A percentile compares a stretch with the other conserved stretches of the same genome.
Evolutionary conservation across 2,329 filamentous ascomycete species (phyloP).

Genomic region (Curvularia lunata): DNA sequence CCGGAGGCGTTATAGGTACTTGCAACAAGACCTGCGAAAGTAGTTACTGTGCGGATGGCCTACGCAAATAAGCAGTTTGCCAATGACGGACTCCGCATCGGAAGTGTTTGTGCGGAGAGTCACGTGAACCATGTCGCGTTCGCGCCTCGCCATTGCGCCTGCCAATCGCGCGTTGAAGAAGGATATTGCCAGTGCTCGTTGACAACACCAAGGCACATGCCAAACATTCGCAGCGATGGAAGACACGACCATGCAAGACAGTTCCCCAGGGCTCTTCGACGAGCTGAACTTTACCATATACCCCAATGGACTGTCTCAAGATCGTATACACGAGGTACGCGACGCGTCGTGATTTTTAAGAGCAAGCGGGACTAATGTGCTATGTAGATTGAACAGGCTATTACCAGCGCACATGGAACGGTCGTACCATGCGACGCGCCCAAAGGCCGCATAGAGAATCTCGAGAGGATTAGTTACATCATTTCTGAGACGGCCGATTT

Average conservation of each 20-base stretch:
- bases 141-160: conserved; percentile 9
- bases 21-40: neutral
- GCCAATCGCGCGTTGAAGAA: conserved; percentile 12
- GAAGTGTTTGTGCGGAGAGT: conserved; percentile 17
- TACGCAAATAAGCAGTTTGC: neutral
- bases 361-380: conserved; percentile 25
- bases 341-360: conserved; percentile 24
- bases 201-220: conserved; percentile 7
- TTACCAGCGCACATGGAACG: conserved; percentile 59
- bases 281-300: conserved; percentile 53
- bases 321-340: conserved; percentile 37
- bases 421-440: conserved; percentile 50
- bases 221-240: conserved; percentile 34
- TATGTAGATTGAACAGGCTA: conserved; percentile 53
- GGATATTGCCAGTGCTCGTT: conserved; percentile 11
- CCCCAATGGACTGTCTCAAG: conserved; percentile 47
- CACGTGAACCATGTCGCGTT: conserved; percentile 26
- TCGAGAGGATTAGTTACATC: conserved; percentile 65
- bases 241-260: conserved; percentile 41
- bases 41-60: neutral
- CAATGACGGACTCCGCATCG: conserved; percentile 3
- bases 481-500: conserved; percentile 86
- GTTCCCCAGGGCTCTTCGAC: conserved; percentile 46
- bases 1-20: neutral
- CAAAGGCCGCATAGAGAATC: conserved; percentile 49